These are phyloP conservation scores for Rhodotorula diobovata DNA, from an alignment of 768 basidiomycete genomes.

Conservation along the genomic window DNA sequence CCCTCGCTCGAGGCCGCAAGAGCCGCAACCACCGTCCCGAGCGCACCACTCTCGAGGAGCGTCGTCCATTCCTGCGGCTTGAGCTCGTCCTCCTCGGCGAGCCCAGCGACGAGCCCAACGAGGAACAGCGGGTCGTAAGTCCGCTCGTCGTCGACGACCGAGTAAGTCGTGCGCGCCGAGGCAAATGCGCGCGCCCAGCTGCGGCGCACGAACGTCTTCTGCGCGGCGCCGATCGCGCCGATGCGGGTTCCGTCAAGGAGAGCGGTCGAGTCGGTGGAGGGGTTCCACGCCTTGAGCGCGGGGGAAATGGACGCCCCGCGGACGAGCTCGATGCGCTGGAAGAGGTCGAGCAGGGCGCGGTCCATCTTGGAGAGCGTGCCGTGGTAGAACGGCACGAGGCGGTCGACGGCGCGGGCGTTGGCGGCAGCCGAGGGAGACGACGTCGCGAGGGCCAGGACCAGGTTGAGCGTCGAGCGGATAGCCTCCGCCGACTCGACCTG, in stretches of 20 bases:
- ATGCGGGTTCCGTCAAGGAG: slow-evolving; percentile 65
- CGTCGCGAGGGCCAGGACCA: slow-evolving; percentile 23
- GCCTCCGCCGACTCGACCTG: background rate
- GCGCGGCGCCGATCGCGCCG: slow-evolving; percentile 50
- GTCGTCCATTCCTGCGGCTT: slow-evolving; percentile 74
- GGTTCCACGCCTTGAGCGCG: slow-evolving; percentile 65
- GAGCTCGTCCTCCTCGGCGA: slow-evolving; percentile 57
- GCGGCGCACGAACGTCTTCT: slow-evolving; percentile 59
- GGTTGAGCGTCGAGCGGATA: background rate
- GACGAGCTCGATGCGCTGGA: slow-evolving; percentile 30
- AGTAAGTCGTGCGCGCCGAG: slow-evolving; percentile 46
- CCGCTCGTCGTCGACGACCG: slow-evolving; percentile 45
- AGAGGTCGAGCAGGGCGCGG: slow-evolving; percentile 55
- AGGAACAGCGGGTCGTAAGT: slow-evolving; percentile 80
- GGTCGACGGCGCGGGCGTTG: slow-evolving; percentile 54
- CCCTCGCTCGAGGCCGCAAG: slow-evolving; percentile 63
- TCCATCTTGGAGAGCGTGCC: slow-evolving; percentile 69
- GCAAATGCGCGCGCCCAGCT: slow-evolving; percentile 65
- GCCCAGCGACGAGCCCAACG: slow-evolving; percentile 61
- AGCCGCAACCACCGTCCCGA: slow-evolving; percentile 66
- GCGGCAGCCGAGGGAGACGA: slow-evolving; percentile 17
- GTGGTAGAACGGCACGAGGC: slow-evolving; percentile 66
- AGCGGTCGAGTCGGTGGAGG: slow-evolving; percentile 55
- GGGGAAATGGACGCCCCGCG: slow-evolving; percentile 58
- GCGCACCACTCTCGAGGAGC: slow-evolving; percentile 72